phyloP scores from a whole-genome alignment of 2,329 filamentous ascomycete genomes.

The Fusarium sp. region DNA sequence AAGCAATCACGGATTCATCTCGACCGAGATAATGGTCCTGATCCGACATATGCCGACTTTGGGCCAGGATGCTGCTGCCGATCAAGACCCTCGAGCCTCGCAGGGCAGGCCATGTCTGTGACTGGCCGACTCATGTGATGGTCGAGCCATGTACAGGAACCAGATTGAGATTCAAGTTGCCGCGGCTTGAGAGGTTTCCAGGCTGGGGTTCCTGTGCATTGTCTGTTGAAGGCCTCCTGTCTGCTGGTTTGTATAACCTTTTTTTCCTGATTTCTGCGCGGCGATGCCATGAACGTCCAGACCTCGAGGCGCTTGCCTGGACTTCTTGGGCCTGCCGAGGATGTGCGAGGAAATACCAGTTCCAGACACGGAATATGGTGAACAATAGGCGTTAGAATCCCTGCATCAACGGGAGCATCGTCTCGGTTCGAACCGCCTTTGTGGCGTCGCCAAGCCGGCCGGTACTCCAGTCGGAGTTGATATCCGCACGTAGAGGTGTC shows the following conservation, averaged over 20 bases:
- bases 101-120: slow-evolving; percentile 15
- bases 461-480: slow-evolving; percentile 26
- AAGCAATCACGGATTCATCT: slow-evolving; percentile 29
- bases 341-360: slow-evolving; percentile 3
- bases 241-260: background rate
- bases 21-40: slow-evolving; percentile 17
- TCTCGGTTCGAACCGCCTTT: slow-evolving; percentile 41
- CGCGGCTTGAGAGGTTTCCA: background rate
- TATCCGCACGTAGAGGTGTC: slow-evolving; percentile 24
- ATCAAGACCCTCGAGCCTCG: slow-evolving; percentile 6
- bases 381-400: slow-evolving; percentile 6
- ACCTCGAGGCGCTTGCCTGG: background rate
- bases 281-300: background rate
- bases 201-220: background rate
- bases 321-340: slow-evolving; percentile 10
- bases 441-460: slow-evolving; percentile 22
- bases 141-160: background rate
- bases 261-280: background rate
- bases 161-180: background rate
- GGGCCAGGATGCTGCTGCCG: slow-evolving; percentile 15
- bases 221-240: background rate
- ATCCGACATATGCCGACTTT: slow-evolving; percentile 24
- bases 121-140: slow-evolving; percentile 35
- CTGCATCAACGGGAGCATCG: slow-evolving; percentile 18
- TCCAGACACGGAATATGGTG: slow-evolving; percentile 19